These are phyloP conservation scores for Viola pubescens DNA, from an alignment of 441 rosid genomes.

Conservation along the genomic window DNA sequence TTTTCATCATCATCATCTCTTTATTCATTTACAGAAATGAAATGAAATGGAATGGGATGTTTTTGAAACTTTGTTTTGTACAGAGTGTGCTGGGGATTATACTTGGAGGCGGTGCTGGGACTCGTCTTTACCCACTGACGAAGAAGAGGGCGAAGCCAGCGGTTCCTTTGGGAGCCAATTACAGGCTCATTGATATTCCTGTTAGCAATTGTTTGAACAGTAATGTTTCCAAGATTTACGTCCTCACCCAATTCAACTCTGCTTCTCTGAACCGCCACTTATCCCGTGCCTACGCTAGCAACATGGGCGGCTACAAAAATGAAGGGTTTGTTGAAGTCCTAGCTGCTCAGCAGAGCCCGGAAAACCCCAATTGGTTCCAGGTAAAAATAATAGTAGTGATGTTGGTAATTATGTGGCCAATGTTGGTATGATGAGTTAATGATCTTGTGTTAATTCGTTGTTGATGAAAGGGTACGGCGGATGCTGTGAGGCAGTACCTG, in stretches of 20 bases:
- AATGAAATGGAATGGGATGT: not conserved
- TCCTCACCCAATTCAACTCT: conserved; percentile 91
- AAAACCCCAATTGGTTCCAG: conserved; percentile 98
- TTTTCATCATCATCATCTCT: not conserved
- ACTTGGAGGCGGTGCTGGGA: conserved; percentile 95
- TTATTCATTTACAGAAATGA: not conserved
- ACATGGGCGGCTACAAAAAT: conserved; percentile 94
- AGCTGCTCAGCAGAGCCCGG: conserved; percentile 97
- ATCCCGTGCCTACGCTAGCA: conserved; percentile 83
- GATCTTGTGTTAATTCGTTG: not conserved
- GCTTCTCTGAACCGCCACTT: conserved; percentile 90
- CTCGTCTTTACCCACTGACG: conserved; percentile 83
- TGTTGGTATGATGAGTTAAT: not conserved
- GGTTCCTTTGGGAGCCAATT: conserved; percentile 89
- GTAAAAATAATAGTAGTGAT: conserved; percentile 20
- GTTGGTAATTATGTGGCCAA: not conserved
- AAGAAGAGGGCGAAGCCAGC: conserved; percentile 97
- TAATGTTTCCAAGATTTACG: conserved; percentile 83
- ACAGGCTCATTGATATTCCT: conserved; percentile 86
- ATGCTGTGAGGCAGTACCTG: conserved; percentile 89
- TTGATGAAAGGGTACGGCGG: conserved; percentile 68
- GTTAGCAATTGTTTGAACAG: conserved; percentile 95
- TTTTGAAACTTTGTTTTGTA: not conserved
- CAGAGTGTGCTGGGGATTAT: conserved; percentile 93
- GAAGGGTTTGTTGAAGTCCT: conserved; percentile 97